phyloP scores from a whole-genome alignment of 441 rosid species.

The Daphne laureola region DNA sequence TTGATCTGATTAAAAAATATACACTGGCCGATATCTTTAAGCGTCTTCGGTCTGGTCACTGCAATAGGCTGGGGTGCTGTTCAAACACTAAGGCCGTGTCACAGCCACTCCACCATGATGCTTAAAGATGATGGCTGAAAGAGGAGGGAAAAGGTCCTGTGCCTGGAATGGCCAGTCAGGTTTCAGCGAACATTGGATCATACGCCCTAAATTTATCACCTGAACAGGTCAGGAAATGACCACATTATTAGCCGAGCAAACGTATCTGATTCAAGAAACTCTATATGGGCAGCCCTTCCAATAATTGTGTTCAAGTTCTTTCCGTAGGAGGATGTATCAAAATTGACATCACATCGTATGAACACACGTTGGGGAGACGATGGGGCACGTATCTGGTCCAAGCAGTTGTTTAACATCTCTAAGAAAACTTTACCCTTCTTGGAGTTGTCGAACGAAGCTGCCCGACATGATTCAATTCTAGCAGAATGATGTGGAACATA shows the following conservation, averaged over 20 bases:
- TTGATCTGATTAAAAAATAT: no score
- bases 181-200: background rate
- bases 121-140: no score
- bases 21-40: no score
- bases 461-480: conserved; percentile 67
- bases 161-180: background rate
- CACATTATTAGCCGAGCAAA: conserved; percentile 87
- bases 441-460: conserved; percentile 67
- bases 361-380: conserved; percentile 57
- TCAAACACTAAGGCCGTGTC: no score
- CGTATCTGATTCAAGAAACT: conserved; percentile 81
- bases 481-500: conserved; percentile 98
- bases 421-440: conserved; percentile 63
- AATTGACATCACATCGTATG: conserved; percentile 89
- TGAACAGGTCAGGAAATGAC: conserved; percentile 79
- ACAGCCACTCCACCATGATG: no score
- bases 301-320: conserved; percentile 75
- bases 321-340: conserved; percentile 65
- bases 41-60: no score
- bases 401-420: conserved; percentile 84
- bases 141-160: no score
- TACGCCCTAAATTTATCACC: conserved; percentile 19
- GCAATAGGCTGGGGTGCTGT: no score
- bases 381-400: conserved; percentile 86
- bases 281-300: conserved; percentile 93